phyloP scores from a whole-genome alignment of 1,284 basidiomycete species.

The Austroboletus niveus region DNA sequence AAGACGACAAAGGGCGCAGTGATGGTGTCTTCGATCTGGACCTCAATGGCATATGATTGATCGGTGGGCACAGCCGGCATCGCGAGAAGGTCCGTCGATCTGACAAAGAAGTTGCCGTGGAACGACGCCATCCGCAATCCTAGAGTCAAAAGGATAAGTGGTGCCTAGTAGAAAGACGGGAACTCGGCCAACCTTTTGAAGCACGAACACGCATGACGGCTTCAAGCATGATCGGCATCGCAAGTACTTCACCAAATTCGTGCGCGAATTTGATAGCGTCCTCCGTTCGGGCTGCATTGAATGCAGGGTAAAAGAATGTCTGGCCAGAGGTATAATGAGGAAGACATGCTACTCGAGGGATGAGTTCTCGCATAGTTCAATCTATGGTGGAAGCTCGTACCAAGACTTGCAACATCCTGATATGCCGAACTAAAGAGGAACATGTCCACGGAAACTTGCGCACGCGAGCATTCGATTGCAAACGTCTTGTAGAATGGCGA shows the following conservation, averaged over 20 bases:
- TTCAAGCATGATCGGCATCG: slow-evolving; percentile 94
- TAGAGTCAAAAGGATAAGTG: slow-evolving; percentile 28
- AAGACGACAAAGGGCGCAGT: slow-evolving; percentile 92
- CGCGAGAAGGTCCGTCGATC: slow-evolving; percentile 95
- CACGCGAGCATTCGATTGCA: slow-evolving; percentile 96
- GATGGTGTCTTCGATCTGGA: slow-evolving; percentile 96
- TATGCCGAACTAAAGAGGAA: slow-evolving; percentile 94
- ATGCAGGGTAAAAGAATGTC: slow-evolving; percentile 98
- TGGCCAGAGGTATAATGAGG: slow-evolving; percentile 98
- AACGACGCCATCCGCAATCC: slow-evolving; percentile 96
- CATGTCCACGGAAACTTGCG: slow-evolving; percentile 99
- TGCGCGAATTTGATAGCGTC: slow-evolving; percentile 98
- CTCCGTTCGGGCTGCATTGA: slow-evolving; percentile 92
- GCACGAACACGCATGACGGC: slow-evolving; percentile 98
- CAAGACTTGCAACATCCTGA: slow-evolving; percentile 93
- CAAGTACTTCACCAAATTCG: slow-evolving; percentile 92
- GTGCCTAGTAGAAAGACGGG: neutral
- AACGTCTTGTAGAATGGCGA: slow-evolving; percentile 99
- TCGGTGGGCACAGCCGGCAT: slow-evolving; percentile 97
- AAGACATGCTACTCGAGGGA: slow-evolving; percentile 62
- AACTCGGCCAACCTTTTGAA: slow-evolving; percentile 63
- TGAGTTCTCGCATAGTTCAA: slow-evolving; percentile 4
- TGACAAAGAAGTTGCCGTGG: slow-evolving; percentile 99
- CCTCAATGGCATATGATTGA: slow-evolving; percentile 95
- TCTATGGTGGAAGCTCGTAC: slow-evolving; percentile 38